These are phyloP conservation scores for Groenewaldozyma tartarivorans DNA, from an alignment of 805 yeast species.

Conservation along the genomic window DNA sequence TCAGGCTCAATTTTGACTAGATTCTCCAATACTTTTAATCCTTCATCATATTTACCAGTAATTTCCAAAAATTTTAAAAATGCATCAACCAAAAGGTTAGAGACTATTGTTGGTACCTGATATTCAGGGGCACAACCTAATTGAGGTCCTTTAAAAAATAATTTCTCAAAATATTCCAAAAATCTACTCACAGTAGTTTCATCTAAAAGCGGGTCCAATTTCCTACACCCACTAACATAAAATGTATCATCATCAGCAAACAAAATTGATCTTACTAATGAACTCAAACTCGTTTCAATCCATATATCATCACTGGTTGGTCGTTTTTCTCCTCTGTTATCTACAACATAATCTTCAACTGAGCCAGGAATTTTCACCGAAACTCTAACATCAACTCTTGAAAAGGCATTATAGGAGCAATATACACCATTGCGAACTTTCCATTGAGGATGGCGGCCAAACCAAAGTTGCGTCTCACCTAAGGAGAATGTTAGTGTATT, in stretches of 20 bases:
- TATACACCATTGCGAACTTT: conserved; percentile 32
- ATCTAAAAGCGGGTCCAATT: conserved; percentile 61
- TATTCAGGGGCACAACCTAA: conserved; percentile 60
- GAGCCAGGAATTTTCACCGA: conserved; percentile 46
- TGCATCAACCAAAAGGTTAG: conserved; percentile 69
- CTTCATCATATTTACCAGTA: conserved; percentile 56
- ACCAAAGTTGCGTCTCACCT: conserved; percentile 61
- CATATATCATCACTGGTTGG: conserved; percentile 27
- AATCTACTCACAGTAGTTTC: conserved; percentile 43
- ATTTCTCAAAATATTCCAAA: conserved; percentile 52
- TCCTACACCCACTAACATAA: conserved; percentile 74
- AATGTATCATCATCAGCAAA: conserved; percentile 73
- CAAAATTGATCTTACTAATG: conserved; percentile 65
- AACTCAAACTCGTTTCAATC: conserved; percentile 50
- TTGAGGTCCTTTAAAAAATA: conserved; percentile 57
- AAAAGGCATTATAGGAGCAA: conserved; percentile 62
- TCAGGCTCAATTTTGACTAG: conserved; percentile 43
- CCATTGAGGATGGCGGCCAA: conserved; percentile 46
- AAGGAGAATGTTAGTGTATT: conserved; percentile 36
- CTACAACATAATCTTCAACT: conserved; percentile 30
- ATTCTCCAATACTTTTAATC: conserved; percentile 46
- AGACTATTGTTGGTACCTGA: conserved; percentile 54
- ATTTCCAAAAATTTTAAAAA: conserved; percentile 53
- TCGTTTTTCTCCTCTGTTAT: conserved; percentile 31
- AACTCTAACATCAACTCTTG: conserved; percentile 65